These are phyloP conservation scores for Teunomyces aglyptinius DNA, from an alignment of 805 yeast species.

Conservation along the genomic window DNA sequence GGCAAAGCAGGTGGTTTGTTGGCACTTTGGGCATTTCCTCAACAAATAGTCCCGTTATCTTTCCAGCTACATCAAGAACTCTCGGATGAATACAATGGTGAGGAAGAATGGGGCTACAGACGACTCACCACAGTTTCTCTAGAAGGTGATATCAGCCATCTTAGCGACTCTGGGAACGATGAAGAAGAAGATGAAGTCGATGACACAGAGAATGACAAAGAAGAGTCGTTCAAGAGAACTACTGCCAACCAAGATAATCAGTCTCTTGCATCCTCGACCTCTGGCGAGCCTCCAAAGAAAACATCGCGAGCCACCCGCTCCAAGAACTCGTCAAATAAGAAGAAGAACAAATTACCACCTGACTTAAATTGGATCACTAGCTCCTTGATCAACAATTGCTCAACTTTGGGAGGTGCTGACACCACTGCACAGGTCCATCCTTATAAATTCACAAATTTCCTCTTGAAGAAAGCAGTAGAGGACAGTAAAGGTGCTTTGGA, in stretches of 20 bases:
- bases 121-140: slow-evolving; percentile 80
- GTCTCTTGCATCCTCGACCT: slow-evolving; percentile 12
- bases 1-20: slow-evolving; percentile 97
- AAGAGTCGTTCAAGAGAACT: slow-evolving; percentile 12
- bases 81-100: slow-evolving; percentile 79
- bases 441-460: slow-evolving; percentile 82
- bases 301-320: slow-evolving; percentile 32
- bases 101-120: slow-evolving; percentile 88
- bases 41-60: slow-evolving; percentile 85
- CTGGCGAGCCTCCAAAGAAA: slow-evolving; percentile 35
- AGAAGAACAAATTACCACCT: slow-evolving; percentile 44
- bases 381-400: slow-evolving; percentile 66
- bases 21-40: slow-evolving; percentile 97
- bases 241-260: slow-evolving; percentile 12
- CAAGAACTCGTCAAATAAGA: neutral
- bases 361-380: slow-evolving; percentile 77
- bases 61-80: slow-evolving; percentile 83
- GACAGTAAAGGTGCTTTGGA: slow-evolving; percentile 70
- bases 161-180: slow-evolving; percentile 20
- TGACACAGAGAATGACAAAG: slow-evolving; percentile 15
- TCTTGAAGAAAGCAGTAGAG: slow-evolving; percentile 76
- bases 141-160: slow-evolving; percentile 69
- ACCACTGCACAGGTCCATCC: slow-evolving; percentile 98
- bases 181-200: slow-evolving; percentile 14
- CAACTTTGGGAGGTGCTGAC: slow-evolving; percentile 76